These are phyloP conservation scores for Crassisporium funariophilum DNA, from an alignment of 768 basidiomycete species.

Conservation along the genomic window DNA sequence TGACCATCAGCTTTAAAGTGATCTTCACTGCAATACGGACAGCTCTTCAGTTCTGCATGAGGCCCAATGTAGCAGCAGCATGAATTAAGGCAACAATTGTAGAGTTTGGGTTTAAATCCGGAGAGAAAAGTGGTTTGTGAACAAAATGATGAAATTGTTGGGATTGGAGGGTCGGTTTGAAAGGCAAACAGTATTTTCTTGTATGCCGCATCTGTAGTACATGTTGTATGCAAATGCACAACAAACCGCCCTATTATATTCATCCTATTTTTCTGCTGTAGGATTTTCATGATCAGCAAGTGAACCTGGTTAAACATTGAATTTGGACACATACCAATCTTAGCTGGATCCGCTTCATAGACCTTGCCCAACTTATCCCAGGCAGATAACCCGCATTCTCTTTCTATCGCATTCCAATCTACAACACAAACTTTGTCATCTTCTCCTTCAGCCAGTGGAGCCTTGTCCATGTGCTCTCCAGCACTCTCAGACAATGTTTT, in stretches of 20 bases:
- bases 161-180: slow-evolving; percentile 16
- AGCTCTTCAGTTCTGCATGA: slow-evolving; percentile 19
- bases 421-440: slow-evolving; percentile 4
- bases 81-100: slow-evolving; percentile 27
- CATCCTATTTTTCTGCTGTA: slow-evolving; percentile 16
- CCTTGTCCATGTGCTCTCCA: background rate
- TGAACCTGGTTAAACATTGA: background rate
- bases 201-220: slow-evolving; percentile 16
- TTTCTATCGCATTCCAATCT: background rate
- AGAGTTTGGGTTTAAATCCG: slow-evolving; percentile 27
- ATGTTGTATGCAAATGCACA: slow-evolving; percentile 20
- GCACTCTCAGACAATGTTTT: background rate
- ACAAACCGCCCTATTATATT: slow-evolving; percentile 22
- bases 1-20: slow-evolving; percentile 14
- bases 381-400: background rate
- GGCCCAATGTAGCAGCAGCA: slow-evolving; percentile 23
- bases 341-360: background rate
- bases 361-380: background rate
- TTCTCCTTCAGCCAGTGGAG: background rate
- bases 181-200: slow-evolving; percentile 15
- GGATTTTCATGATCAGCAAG: background rate
- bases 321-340: background rate
- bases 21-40: slow-evolving; percentile 32
- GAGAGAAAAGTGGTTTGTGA: slow-evolving; percentile 26
- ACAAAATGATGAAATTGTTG: slow-evolving; percentile 4